These are phyloP conservation scores for Thelephora ganbajun DNA, from an alignment of 768 basidiomycete species.

Conservation along the genomic window DNA sequence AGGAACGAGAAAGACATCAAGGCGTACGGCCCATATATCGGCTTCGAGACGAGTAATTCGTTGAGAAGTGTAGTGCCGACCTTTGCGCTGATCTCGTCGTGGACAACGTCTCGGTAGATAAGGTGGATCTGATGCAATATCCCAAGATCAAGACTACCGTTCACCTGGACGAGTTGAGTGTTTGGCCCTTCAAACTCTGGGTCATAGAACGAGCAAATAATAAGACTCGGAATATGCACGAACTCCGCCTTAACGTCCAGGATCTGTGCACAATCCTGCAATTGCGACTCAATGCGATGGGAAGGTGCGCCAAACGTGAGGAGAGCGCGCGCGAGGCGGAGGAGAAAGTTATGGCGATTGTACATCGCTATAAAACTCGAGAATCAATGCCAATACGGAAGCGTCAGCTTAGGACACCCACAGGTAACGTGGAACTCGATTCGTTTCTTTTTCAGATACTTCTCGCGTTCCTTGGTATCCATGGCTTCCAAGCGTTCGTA, in stretches of 20 bases:
- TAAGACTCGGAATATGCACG: slow-evolving; percentile 68
- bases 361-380: too few species aligned
- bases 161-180: slow-evolving; percentile 77
- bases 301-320: slow-evolving; percentile 91
- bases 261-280: slow-evolving; percentile 76
- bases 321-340: slow-evolving; percentile 73
- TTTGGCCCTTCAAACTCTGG: slow-evolving; percentile 48
- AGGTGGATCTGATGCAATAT: slow-evolving; percentile 74
- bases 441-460: too few species aligned
- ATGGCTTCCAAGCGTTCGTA: too few species aligned
- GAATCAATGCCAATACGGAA: too few species aligned
- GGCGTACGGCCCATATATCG: slow-evolving; percentile 46
- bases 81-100: slow-evolving; percentile 82
- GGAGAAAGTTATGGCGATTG: slow-evolving; percentile 72
- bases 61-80: slow-evolving; percentile 54
- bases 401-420: too few species aligned
- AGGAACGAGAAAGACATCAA: slow-evolving; percentile 58
- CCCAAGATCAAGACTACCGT: slow-evolving; percentile 68
- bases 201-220: slow-evolving; percentile 84
- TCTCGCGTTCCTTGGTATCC: too few species aligned
- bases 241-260: slow-evolving; percentile 89
- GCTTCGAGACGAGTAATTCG: slow-evolving; percentile 43
- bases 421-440: too few species aligned
- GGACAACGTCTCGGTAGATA: slow-evolving; percentile 78
- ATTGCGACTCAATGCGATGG: slow-evolving; percentile 87